Evolutionary conservation across 2,329 filamentous ascomycete genomes (phyloP).

Genomic region (Ascochyta pisi): DNA sequence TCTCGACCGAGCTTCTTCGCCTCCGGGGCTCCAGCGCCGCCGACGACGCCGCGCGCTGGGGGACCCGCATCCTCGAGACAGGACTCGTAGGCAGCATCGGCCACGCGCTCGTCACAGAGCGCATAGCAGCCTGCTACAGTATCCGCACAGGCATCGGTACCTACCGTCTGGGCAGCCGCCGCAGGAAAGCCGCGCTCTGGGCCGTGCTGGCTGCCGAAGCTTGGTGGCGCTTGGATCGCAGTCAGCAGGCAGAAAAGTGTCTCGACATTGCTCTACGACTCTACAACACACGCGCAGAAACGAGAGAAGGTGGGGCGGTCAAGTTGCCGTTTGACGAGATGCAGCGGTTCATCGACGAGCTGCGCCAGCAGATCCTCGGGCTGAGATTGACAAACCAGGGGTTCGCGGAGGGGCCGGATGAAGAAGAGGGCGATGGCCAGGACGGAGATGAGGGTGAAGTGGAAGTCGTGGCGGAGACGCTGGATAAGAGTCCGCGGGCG

Average conservation of each 20-base stretch:
- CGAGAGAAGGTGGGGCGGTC: constrained; percentile 12
- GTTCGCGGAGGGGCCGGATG: constrained; percentile 49
- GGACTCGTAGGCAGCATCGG: constrained; percentile 77
- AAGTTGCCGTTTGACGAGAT: constrained; percentile 60
- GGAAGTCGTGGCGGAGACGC: constrained; percentile 47
- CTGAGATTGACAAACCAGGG: constrained; percentile 48
- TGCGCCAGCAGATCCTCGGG: constrained; percentile 67
- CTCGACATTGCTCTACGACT: constrained; percentile 71
- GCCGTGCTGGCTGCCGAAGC: constrained; percentile 80
- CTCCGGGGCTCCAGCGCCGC: constrained; percentile 79
- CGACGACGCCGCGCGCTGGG: constrained; percentile 89
- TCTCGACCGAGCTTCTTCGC: constrained; percentile 82
- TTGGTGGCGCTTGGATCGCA: constrained; percentile 81
- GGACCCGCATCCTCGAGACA: constrained; percentile 74
- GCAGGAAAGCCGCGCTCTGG: constrained; percentile 89
- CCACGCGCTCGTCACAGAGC: constrained; percentile 83
- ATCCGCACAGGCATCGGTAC: constrained; percentile 73
- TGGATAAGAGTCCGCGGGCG: constrained; percentile 43
- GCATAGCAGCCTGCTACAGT: constrained; percentile 83
- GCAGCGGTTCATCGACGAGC: constrained; percentile 68
- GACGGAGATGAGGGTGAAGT: constrained; percentile 42
- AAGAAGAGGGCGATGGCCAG: constrained; percentile 19
- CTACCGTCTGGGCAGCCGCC: constrained; percentile 72
- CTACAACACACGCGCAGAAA: constrained; percentile 54
- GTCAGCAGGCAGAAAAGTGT: constrained; percentile 77